A percentile compares a stretch with the other conserved stretches of the same genome.
Conservation (phyloP, 2,329 filamentous ascomycete species). For the Pyricularia grisea region DNA sequence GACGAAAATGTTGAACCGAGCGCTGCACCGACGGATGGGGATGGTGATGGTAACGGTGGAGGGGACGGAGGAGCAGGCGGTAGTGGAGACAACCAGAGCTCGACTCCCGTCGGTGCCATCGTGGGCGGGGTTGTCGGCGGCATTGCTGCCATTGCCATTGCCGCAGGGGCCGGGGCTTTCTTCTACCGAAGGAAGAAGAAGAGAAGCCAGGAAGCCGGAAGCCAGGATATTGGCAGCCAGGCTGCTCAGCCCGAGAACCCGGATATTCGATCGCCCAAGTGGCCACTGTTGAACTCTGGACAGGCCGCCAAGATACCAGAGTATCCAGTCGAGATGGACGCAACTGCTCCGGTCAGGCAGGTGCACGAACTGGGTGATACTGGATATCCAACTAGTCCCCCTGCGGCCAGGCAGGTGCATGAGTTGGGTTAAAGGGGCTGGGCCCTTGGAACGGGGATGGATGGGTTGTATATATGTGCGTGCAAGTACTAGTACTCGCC, state of each 20-base stretch:
- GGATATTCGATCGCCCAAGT: neutral
- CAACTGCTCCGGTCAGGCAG: neutral
- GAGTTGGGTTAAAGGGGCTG: neutral
- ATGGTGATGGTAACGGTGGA: neutral
- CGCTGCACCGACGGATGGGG: neutral
- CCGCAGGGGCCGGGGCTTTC: neutral
- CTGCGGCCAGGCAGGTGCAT: neutral
- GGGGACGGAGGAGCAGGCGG: no score
- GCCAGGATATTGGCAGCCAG: neutral
- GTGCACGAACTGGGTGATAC: neutral
- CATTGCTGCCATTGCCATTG: neutral
- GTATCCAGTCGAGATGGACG: neutral
- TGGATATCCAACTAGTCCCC: neutral
- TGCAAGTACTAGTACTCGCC: neutral
- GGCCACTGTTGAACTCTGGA: neutral
- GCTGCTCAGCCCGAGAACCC: neutral
- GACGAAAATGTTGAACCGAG: neutral
- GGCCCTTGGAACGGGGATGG: neutral
- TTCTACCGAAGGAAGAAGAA: neutral
- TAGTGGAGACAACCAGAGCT: neutral
- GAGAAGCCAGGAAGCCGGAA: neutral
- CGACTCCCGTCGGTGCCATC: neutral
- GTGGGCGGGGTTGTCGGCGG: neutral
- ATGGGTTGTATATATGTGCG: neutral
- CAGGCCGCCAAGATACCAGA: neutral